Percentiles rank a stretch among this genome's conserved stretches.
phyloP scores from a whole-genome alignment of 2,329 filamentous ascomycete genomes.

The Bretziella fagacearum region DNA sequence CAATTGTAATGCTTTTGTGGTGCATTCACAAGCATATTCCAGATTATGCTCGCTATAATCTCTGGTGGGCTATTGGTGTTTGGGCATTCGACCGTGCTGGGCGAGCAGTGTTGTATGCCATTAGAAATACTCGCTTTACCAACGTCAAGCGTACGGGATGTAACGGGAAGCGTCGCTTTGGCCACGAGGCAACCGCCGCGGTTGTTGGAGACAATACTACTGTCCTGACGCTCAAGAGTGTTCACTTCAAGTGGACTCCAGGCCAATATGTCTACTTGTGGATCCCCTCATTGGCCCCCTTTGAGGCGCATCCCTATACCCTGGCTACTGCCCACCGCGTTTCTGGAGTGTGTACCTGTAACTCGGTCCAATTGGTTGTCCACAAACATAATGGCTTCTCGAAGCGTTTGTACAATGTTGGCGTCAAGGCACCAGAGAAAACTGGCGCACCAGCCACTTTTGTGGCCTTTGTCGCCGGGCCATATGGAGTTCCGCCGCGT shows the following conservation, averaged over 20 bases:
- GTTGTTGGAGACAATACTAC: slow-evolving; percentile 36
- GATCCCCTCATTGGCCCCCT: slow-evolving; percentile 35
- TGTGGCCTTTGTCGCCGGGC: slow-evolving; percentile 36
- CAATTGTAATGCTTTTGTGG: slow-evolving; percentile 44
- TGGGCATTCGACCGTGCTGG: slow-evolving; percentile 45
- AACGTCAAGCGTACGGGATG: slow-evolving; percentile 24
- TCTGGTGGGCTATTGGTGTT: slow-evolving; percentile 49
- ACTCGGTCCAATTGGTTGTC: slow-evolving; percentile 42
- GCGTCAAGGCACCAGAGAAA: slow-evolving; percentile 23
- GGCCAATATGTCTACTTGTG: slow-evolving; percentile 46
- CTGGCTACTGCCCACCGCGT: slow-evolving; percentile 39
- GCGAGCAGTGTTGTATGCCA: slow-evolving; percentile 30
- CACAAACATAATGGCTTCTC: slow-evolving; percentile 41
- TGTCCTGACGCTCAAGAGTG: slow-evolving; percentile 41
- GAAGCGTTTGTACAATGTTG: slow-evolving; percentile 32
- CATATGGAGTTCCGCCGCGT: slow-evolving; percentile 36
- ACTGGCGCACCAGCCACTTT: slow-evolving; percentile 19
- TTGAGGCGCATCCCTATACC: slow-evolving; percentile 45
- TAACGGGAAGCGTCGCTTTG: slow-evolving; percentile 31
- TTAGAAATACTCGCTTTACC: slow-evolving; percentile 33
- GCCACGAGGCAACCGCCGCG: slow-evolving; percentile 33
- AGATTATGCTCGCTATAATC: slow-evolving; percentile 37
- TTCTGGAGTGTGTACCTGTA: slow-evolving; percentile 36
- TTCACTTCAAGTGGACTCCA: slow-evolving; percentile 40
- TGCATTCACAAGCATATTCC: slow-evolving; percentile 48